phyloP scores from a whole-genome alignment of 768 basidiomycete species.

The Lyophyllum semitale region DNA sequence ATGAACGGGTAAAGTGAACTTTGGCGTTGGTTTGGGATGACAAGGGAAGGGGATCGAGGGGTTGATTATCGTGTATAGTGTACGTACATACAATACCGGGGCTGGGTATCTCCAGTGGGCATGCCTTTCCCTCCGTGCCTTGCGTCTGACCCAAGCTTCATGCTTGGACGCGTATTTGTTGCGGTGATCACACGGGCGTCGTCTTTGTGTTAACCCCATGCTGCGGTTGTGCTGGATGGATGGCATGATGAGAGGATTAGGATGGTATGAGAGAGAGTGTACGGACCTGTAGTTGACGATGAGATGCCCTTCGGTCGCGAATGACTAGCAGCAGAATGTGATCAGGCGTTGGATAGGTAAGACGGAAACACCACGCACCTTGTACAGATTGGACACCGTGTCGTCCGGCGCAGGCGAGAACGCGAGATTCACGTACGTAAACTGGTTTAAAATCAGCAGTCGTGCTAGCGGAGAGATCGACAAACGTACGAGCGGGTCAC shows the following conservation, averaged over 20 bases:
- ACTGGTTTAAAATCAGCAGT: slow-evolving; percentile 20
- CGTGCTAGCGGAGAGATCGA: background rate
- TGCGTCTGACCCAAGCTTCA: background rate
- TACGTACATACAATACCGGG: background rate
- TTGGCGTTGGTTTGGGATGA: background rate
- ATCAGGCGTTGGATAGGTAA: background rate
- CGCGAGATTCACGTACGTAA: slow-evolving; percentile 54
- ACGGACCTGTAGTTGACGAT: slow-evolving; percentile 89
- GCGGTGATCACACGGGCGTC: background rate
- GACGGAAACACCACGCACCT: slow-evolving; percentile 38
- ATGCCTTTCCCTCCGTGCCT: background rate
- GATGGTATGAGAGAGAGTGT: background rate
- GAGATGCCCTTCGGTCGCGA: slow-evolving; percentile 84
- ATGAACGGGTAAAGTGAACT: slow-evolving; percentile 42
- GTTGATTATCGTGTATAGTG: background rate
- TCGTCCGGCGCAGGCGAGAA: slow-evolving; percentile 86
- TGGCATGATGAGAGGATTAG: background rate
- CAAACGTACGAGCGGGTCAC: slow-evolving; percentile 76
- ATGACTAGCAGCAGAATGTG: slow-evolving; percentile 52
- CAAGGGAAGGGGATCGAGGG: background rate
- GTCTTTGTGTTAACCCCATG: slow-evolving; percentile 36
- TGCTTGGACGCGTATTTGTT: background rate
- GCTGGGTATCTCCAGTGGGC: background rate
- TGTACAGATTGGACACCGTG: slow-evolving; percentile 76
- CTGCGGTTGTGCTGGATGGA: slow-evolving; percentile 40